Percentiles rank a stretch among this genome's conserved stretches.
Evolutionary conservation across 2,329 filamentous ascomycete species (phyloP).

Genomic region (Fusarium austroafricanum): DNA sequence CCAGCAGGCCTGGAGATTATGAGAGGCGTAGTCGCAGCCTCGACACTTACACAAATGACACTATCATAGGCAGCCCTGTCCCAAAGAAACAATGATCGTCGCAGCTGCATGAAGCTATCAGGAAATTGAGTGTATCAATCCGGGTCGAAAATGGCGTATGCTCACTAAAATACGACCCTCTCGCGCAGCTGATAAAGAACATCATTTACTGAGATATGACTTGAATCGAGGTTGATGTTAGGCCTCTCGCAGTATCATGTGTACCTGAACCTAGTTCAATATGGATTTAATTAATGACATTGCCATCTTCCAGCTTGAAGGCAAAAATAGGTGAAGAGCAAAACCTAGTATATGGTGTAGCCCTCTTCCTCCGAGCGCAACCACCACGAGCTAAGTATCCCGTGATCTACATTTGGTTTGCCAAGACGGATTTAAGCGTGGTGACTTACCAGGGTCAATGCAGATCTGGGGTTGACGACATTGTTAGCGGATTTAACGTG

Average conservation of each 20-base stretch:
- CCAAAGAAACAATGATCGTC: slow-evolving; percentile 32
- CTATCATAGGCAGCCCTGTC: not conserved
- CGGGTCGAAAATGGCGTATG: slow-evolving; percentile 19
- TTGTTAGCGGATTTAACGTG: slow-evolving; percentile 35
- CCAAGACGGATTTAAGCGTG: slow-evolving; percentile 31
- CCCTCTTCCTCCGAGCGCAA: not conserved
- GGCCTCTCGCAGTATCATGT: too few relatives aligned
- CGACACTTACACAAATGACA: not conserved
- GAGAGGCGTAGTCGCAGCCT: not conserved
- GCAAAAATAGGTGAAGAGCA: too few relatives aligned
- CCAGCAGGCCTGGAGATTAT: slow-evolving; percentile 1
- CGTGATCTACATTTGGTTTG: slow-evolving; percentile 27
- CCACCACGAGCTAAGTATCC: not conserved
- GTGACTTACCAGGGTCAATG: not conserved
- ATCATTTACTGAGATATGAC: too few relatives aligned
- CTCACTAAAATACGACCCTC: not conserved
- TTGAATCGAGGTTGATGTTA: too few relatives aligned
- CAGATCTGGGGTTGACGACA: slow-evolving; percentile 41
- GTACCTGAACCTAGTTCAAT: too few relatives aligned
- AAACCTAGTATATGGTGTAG: too few relatives aligned
- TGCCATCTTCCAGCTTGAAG: too few relatives aligned
- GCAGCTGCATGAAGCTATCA: slow-evolving; percentile 8
- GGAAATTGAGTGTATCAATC: slow-evolving; percentile 3
- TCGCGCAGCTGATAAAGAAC: accelerated
- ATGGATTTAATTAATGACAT: too few relatives aligned